Base-by-base conservation (phyloP, 2,329 filamentous ascomycete species). In the Nigrospora osmanthi region DNA sequence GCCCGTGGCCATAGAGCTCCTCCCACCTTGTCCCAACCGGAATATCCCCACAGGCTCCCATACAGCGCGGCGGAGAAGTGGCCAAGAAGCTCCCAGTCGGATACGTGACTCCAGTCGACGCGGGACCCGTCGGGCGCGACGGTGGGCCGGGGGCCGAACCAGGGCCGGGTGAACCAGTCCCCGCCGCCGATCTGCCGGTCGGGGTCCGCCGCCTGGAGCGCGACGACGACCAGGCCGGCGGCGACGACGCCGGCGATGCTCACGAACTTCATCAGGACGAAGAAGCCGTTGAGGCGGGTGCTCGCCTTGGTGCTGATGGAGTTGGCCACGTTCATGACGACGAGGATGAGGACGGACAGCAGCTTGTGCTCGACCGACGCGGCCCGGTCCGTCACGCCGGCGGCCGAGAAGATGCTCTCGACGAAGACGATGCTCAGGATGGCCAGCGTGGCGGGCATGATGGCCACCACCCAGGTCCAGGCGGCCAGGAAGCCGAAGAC, bases 341-440 rank as follows among this genome's bases (percentile, higher is more conserved):
- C 53, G 7, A 79, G 56, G 12, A 79, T 63, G 1, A 69, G 54
- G 16, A 78, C 60, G 0, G 75, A 72, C 6, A 78, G 61, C 9
- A 75, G 56, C 61, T 79, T 80, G 54, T 76, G 75, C 16, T 55
- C 54, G n/a, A 69, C 46, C 37, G 63, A 58, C 50, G 55, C 58
- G 35, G 67, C 67, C 53, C 73, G 55, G 49, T 71, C 64, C 0
- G 70, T 71, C 1, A 72, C 60, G 2, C 71, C 72, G 0, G 64
- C 59, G 2, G 74, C 71, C 3, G 78, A 71, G 66, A 73, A 80
- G 23, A 80, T 71, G 50, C 72, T 80, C 56, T 80, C 71, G 46
- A 81, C 71, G 50, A 83, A 83, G 19, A 83, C 78, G 49, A 83
- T 81, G 54, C 73, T 75, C 28, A 83, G 68, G 39, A 83, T 83